phyloP scores from a whole-genome alignment of 257 asterid genomes.

The Anisodus acutangulus region DNA sequence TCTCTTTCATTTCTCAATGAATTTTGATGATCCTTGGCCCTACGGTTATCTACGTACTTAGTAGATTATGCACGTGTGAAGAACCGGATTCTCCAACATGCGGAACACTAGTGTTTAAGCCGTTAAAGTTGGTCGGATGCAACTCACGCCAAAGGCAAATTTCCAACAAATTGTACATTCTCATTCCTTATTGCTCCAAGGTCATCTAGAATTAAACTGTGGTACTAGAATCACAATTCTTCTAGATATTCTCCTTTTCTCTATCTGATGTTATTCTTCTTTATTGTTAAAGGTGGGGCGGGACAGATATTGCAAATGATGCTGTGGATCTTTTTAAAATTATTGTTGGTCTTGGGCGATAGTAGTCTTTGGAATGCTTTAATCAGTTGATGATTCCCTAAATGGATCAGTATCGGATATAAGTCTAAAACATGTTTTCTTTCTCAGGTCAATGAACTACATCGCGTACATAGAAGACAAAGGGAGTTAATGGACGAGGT shows the following conservation, averaged over 20 bases:
- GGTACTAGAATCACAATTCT: not conserved
- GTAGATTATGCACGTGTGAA: too few species aligned
- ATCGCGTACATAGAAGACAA: conserved; percentile 65
- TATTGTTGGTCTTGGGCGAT: conserved; percentile 17
- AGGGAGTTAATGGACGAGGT: conserved; percentile 66
- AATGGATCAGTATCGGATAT: conserved; percentile 2
- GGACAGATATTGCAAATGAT: not conserved
- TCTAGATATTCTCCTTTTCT: not conserved
- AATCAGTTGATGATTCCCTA: not conserved
- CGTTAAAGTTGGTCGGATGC: too few species aligned
- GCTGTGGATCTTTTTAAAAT: not conserved
- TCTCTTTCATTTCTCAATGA: too few species aligned
- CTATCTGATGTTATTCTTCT: not conserved
- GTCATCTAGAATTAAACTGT: not conserved
- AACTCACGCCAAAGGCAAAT: too few species aligned
- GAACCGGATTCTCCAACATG: too few species aligned
- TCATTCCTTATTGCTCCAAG: not conserved
- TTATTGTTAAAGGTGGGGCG: not conserved
- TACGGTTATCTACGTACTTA: too few species aligned
- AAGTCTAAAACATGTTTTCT: conserved; percentile 6
- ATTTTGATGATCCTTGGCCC: too few species aligned
- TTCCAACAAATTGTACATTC: too few species aligned
- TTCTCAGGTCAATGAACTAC: conserved; percentile 77
- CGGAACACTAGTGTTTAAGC: too few species aligned
- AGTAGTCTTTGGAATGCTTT: conserved; percentile 4